Percentiles rank a stretch among this genome's conserved stretches.
These are phyloP conservation scores for Trametes pubescens DNA, from an alignment of 1,284 basidiomycete species.

Conservation along the genomic window DNA sequence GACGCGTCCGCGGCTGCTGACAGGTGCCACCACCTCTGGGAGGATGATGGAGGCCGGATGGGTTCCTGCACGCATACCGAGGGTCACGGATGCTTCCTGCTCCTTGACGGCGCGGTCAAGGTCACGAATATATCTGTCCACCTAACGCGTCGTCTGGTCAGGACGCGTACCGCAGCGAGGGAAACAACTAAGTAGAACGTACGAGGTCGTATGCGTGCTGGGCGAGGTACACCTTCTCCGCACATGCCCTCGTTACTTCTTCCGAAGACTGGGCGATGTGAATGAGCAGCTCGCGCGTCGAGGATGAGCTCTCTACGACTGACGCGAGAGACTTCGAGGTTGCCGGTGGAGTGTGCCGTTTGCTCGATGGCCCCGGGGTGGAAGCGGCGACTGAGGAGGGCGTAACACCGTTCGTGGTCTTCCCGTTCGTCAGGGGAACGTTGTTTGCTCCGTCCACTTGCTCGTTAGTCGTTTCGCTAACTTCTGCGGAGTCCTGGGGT, in stretches of 20 bases:
- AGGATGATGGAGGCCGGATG: slow-evolving; percentile 63
- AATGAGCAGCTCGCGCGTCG: slow-evolving; percentile 60
- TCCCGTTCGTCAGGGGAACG: slow-evolving; percentile 11
- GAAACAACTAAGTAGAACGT: slow-evolving; percentile 37
- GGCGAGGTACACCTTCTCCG: slow-evolving; percentile 79
- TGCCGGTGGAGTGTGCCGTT: slow-evolving; percentile 5
- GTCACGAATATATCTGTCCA: slow-evolving; percentile 76
- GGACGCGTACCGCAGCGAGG: neutral
- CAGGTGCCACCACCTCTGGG: slow-evolving; percentile 64
- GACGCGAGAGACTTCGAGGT: slow-evolving; percentile 16
- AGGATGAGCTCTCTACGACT: slow-evolving; percentile 37
- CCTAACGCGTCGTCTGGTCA: slow-evolving; percentile 46
- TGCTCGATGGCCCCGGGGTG: slow-evolving; percentile 9
- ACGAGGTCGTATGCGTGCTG: slow-evolving; percentile 74
- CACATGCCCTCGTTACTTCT: slow-evolving; percentile 65
- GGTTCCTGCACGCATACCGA: slow-evolving; percentile 60
- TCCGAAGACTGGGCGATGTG: slow-evolving; percentile 67
- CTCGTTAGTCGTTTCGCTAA: neutral
- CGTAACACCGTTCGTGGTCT: slow-evolving; percentile 5
- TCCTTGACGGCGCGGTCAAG: slow-evolving; percentile 79
- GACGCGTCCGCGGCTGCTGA: slow-evolving; percentile 54
- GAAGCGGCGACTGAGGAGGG: slow-evolving; percentile 1
- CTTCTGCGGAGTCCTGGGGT: neutral
- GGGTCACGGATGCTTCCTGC: slow-evolving; percentile 66
- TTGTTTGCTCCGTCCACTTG: neutral